Conservation (phyloP, 75 land plant species). For the Chamaecyparis obtusa region DNA sequence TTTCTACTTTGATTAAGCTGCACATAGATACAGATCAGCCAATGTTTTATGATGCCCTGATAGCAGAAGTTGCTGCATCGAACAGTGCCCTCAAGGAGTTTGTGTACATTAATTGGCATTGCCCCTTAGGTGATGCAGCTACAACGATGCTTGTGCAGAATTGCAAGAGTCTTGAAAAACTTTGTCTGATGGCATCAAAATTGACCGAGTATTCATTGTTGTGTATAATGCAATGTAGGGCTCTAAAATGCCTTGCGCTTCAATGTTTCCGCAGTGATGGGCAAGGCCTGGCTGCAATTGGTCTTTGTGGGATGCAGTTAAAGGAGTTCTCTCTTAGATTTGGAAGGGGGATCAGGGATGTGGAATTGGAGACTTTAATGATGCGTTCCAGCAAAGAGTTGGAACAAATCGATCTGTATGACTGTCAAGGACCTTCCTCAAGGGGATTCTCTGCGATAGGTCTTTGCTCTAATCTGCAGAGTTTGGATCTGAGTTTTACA, state of each 20-base stretch:
- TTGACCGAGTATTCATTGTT: constrained; percentile 26
- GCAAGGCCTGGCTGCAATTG: constrained; percentile 37
- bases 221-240: constrained; percentile 28
- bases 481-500: constrained; percentile 40
- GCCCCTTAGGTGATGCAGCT: constrained; percentile 25
- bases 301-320: constrained; percentile 30
- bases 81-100: constrained; percentile 30
- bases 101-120: constrained; percentile 1
- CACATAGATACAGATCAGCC: constrained; percentile 22
- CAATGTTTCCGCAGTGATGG: constrained; percentile 28
- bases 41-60: constrained; percentile 16
- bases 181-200: constrained; percentile 20
- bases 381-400: constrained; percentile 22
- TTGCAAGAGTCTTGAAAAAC: constrained; percentile 30
- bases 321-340: constrained; percentile 26
- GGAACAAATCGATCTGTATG: constrained; percentile 30
- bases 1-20: constrained; percentile 19
- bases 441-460: constrained; percentile 41
- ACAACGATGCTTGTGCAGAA: constrained; percentile 15
- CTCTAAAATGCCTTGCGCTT: constrained; percentile 23
- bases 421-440: constrained; percentile 33
- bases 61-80: constrained; percentile 19
- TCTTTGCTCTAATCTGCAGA: constrained; percentile 23
- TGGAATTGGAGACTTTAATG: constrained; percentile 36
- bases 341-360: constrained; percentile 33